phyloP scores from a whole-genome alignment of 495 filamentous ascomycete genomes.

The Parathielavia hyrcaniae region DNA sequence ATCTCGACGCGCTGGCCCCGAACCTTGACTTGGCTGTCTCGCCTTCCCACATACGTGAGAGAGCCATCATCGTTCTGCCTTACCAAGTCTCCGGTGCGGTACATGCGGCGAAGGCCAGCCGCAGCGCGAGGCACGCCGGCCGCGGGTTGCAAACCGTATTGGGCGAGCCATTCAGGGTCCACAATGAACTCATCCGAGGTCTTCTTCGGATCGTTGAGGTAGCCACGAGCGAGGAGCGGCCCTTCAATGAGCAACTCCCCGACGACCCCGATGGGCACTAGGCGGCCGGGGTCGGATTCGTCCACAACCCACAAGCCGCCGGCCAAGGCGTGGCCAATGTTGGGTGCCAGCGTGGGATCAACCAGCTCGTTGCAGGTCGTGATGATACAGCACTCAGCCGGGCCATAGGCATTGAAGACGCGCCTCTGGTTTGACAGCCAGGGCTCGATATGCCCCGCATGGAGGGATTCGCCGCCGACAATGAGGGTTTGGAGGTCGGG shows the following conservation, averaged over 20 bases:
- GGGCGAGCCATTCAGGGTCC: constrained; percentile 44
- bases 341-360: too few species aligned
- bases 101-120: constrained; percentile 47
- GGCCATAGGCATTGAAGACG: too few species aligned
- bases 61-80: constrained; percentile 51
- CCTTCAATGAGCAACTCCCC: constrained; percentile 63
- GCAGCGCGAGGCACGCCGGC: too few species aligned
- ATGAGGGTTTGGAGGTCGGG: too few species aligned
- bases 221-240: constrained; percentile 46
- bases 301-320: constrained; percentile 49
- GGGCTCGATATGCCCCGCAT: too few species aligned
- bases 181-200: constrained; percentile 46
- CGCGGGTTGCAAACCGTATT: too few species aligned
- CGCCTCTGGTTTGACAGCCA: too few species aligned
- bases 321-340: neutral
- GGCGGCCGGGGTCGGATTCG: constrained; percentile 42
- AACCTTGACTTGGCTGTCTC: constrained; percentile 38
- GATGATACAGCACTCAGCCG: constrained; percentile 42
- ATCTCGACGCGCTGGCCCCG: constrained; percentile 39
- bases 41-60: constrained; percentile 43
- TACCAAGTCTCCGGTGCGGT: constrained; percentile 63
- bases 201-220: constrained; percentile 42
- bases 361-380: constrained; percentile 22
- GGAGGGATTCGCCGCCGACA: too few species aligned
- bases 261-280: constrained; percentile 53